These are phyloP conservation scores for Fraxinus latifolia DNA, from an alignment of 305 asterid genomes.

Conservation along the genomic window DNA sequence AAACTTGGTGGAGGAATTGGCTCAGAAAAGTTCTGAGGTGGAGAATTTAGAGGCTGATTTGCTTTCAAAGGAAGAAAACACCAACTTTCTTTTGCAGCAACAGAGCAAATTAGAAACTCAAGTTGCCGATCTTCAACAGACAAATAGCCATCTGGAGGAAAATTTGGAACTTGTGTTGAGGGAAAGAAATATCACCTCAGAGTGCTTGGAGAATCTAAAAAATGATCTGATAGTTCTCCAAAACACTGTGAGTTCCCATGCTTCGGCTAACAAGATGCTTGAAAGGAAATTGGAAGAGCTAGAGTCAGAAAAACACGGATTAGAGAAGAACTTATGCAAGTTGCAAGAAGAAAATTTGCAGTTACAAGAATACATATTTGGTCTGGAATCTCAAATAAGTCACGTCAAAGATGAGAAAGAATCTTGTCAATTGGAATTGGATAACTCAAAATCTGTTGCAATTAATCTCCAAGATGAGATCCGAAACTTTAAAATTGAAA, in stretches of 20 bases:
- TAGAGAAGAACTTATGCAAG: slow-evolving; percentile 35
- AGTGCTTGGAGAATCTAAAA: slow-evolving; percentile 35
- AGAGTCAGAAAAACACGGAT: slow-evolving; percentile 31
- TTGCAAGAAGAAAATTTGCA: slow-evolving; percentile 44
- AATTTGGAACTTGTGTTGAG: slow-evolving; percentile 28
- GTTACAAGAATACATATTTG: slow-evolving; percentile 31
- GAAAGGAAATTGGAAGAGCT: slow-evolving; percentile 39
- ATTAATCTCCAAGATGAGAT: slow-evolving; percentile 46
- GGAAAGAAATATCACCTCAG: slow-evolving; percentile 35
- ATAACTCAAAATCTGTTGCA: slow-evolving; percentile 30
- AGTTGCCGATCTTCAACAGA: slow-evolving; percentile 41
- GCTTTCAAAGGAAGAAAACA: slow-evolving; percentile 34
- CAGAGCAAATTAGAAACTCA: slow-evolving; percentile 39
- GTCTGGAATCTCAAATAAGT: slow-evolving; percentile 36
- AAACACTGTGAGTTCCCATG: slow-evolving; percentile 28
- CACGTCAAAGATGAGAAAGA: slow-evolving; percentile 43
- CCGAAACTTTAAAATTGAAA: slow-evolving; percentile 38
- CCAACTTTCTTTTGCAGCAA: slow-evolving; percentile 21
- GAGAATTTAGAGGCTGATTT: slow-evolving; percentile 33
- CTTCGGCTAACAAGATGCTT: slow-evolving; percentile 36
- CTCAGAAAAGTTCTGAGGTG: slow-evolving; percentile 33
- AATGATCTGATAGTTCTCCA: slow-evolving; percentile 37
- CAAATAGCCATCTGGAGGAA: slow-evolving; percentile 36
- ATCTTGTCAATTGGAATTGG: slow-evolving; percentile 32
- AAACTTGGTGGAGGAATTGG: slow-evolving; percentile 39